Evolutionary conservation across 495 filamentous ascomycete species (phyloP), one percentile per base, ranked within the genome.

Genomic region (Hypoxylon lienhwacheense): DNA sequence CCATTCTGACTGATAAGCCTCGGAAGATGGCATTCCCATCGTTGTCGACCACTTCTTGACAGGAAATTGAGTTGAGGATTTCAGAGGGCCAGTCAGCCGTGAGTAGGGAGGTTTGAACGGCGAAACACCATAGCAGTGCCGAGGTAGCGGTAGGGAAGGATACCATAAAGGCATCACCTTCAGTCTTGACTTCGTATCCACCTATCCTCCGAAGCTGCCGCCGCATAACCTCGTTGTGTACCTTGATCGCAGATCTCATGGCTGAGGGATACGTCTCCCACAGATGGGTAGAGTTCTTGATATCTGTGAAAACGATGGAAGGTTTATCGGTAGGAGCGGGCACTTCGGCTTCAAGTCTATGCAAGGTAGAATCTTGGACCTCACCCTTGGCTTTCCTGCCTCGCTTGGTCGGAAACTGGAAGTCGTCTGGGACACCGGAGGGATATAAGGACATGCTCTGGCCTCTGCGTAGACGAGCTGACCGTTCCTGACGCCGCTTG

Each of bases 141-240:
- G 90, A 89, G 0, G 93, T 97, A 1, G 90, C 90, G 1, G 95
- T 97, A 3, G 90, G 87, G 70, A 99, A 99, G 24, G 90, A 93
- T 11, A 99, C 93, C 91, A 99, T 97, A 69, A 99, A 99, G 28
- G 95, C 93, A 72, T 99, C 93, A 53, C 93, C 93, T 87, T 99
- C 93, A 0, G 93, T 97, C 77, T 99, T 99, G 66, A 99, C 91
- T 71, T 99, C 93, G 64, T 97, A 99, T 0, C 93, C 93, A 64
- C 93, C 95, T 48, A 97, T 91, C 43, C 91, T 86, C 25, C 92
- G 84, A 45, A 99, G 78, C 61, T 97, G 91, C 21, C 95, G 84
- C 32, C 93, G 88, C 81, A 99, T 90, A 12, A 96, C 81, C 58
- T 92, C 88, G 64, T 99, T 97, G 73, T 99, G 93, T 44, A 93